phyloP scores from a whole-genome alignment of 2,329 filamentous ascomycete species.

The Dactylellina leptospora region DNA sequence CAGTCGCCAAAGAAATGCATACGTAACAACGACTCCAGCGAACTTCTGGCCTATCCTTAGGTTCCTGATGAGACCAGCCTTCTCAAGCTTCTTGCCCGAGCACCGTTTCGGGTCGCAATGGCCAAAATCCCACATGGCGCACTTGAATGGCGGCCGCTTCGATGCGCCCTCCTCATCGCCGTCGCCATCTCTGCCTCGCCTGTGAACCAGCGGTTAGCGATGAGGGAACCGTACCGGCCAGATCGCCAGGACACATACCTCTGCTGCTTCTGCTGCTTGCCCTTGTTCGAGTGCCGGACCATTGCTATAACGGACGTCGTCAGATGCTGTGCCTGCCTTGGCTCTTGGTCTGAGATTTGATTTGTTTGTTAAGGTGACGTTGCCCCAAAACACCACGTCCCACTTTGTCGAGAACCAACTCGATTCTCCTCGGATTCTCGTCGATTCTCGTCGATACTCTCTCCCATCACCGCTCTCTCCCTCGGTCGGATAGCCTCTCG shows the following conservation, averaged over 20 bases:
- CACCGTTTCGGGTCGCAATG: constrained; percentile 98
- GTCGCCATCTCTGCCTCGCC: constrained; percentile 23
- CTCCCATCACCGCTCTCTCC: constrained; percentile 26
- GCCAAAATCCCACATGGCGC: constrained; percentile 96
- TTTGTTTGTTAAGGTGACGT: constrained; percentile 41
- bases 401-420: constrained; percentile 44
- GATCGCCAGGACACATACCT: no score
- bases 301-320: no score
- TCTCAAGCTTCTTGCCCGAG: constrained; percentile 93
- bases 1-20: constrained; percentile 54
- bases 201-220: constrained; percentile 4
- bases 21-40: constrained; percentile 87
- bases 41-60: constrained; percentile 91
- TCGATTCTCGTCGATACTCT: constrained; percentile 48
- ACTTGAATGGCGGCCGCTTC: constrained; percentile 74
- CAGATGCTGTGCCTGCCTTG: background rate
- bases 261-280: constrained; percentile 20
- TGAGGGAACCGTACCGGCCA: constrained; percentile 15
- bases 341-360: background rate
- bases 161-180: constrained; percentile 56
- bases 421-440: constrained; percentile 52
- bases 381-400: constrained; percentile 53
- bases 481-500: constrained; percentile 13
- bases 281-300: constrained; percentile 45
- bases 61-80: constrained; percentile 90